Percentiles rank a stretch among this genome's conserved stretches.
Evolutionary conservation across 23 red algal species (phyloP).

Genomic region (Pyropia haitanensis): DNA sequence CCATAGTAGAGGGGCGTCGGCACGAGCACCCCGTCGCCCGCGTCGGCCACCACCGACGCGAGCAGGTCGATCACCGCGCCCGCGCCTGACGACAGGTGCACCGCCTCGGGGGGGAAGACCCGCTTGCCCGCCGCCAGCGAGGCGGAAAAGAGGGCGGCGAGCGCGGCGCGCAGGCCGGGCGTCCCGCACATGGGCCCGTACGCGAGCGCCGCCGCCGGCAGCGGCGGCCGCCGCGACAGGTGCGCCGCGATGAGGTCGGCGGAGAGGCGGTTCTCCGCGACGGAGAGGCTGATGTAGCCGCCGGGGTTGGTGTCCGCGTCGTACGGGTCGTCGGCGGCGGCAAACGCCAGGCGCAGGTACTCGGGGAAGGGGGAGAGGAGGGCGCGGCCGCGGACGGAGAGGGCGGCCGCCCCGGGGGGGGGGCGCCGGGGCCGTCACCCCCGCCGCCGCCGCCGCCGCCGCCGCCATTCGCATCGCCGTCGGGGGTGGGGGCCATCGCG

Average conservation of each 20-base stretch:
- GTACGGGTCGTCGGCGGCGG: conserved; percentile 25
- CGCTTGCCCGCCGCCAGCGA: conserved; percentile 3
- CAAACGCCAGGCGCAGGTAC: conserved; percentile 20
- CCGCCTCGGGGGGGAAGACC: conserved; percentile 11
- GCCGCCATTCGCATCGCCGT: too few relatives aligned
- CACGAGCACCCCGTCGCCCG: conserved; percentile 48
- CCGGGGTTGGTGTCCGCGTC: conserved; percentile 28
- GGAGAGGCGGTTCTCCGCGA: conserved; percentile 72
- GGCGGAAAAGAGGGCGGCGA: conserved; percentile 33
- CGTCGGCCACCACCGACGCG: conserved; percentile 45
- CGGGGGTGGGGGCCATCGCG: too few relatives aligned
- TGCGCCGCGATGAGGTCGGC: conserved; percentile 32
- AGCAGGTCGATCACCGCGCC: conserved; percentile 47
- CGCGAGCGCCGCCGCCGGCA: conserved; percentile 12
- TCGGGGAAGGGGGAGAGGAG: conserved; percentile 8
- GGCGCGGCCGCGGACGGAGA: conserved; percentile 7
- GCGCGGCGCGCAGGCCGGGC: conserved; percentile 14
- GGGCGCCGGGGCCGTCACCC: too few relatives aligned
- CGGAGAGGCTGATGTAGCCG: conserved; percentile 55
- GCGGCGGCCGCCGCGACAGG: conserved; percentile 15
- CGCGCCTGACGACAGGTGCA: conserved; percentile 33
- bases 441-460: too few relatives aligned
- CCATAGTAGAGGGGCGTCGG: conserved; percentile 66
- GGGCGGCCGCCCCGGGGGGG: not conserved
- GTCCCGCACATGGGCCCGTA: conserved; percentile 27